These are phyloP conservation scores for Chamaecyparis obtusa DNA, from an alignment of 75 land plant species.

Conservation along the genomic window DNA sequence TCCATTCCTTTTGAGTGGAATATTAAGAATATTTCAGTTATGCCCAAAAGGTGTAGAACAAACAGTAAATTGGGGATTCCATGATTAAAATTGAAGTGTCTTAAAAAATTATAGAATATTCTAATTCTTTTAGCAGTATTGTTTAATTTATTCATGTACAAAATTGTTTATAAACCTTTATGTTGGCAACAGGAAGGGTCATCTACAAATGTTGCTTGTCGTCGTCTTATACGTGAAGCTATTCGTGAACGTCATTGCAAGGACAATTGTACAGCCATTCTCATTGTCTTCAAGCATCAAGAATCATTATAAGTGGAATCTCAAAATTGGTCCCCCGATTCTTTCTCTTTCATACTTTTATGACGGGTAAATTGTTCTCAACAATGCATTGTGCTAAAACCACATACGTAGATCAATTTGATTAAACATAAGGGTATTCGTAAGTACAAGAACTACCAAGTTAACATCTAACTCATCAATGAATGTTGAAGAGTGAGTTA, in stretches of 20 bases:
- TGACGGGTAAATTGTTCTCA: background rate
- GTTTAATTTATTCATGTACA: background rate
- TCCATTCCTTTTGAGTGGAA: background rate
- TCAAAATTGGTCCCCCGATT: background rate
- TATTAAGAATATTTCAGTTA: background rate
- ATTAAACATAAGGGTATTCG: background rate
- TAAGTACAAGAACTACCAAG: background rate
- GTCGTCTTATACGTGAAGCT: slow-evolving; percentile 76
- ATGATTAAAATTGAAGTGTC: no score
- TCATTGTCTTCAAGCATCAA: slow-evolving; percentile 56
- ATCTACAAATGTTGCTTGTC: slow-evolving; percentile 40
- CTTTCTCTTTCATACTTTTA: background rate
- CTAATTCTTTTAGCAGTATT: background rate
- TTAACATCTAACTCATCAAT: background rate
- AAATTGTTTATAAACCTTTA: background rate
- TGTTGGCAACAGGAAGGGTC: slow-evolving; percentile 41
- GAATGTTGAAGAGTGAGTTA: background rate
- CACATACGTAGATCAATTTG: background rate
- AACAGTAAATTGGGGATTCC: no score
- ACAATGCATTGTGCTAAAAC: background rate
- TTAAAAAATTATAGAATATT: no score
- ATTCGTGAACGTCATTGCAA: slow-evolving; percentile 76
- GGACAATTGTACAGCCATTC: slow-evolving; percentile 80
- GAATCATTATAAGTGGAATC: background rate
- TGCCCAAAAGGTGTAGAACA: no score